These are phyloP conservation scores for Dacryopinax primogenitus DNA, from an alignment of 768 basidiomycete species.

Conservation along the genomic window DNA sequence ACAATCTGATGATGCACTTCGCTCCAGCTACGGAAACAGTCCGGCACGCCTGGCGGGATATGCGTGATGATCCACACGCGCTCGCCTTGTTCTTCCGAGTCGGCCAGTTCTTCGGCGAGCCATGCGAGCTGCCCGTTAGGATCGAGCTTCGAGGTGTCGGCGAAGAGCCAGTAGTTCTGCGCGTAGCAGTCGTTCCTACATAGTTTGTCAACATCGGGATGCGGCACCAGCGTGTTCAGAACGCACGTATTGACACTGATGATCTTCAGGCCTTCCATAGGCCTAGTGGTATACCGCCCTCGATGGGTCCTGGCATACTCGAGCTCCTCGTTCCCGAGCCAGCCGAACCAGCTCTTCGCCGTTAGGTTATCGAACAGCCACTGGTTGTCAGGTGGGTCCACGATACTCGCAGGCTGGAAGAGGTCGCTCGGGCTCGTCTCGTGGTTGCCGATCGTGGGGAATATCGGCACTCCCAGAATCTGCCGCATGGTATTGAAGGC, in stretches of 20 bases:
- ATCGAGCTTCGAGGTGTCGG: conserved; percentile 31
- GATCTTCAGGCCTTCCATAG: not conserved
- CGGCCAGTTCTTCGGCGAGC: conserved; percentile 41
- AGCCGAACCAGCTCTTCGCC: not conserved
- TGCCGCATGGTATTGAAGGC: not conserved
- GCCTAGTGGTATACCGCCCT: not conserved
- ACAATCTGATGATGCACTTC: conserved; percentile 39
- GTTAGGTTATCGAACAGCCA: not conserved
- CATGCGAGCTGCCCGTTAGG: conserved; percentile 50
- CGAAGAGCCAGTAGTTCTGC: conserved; percentile 9
- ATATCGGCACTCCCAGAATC: not conserved
- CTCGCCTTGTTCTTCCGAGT: conserved; percentile 46
- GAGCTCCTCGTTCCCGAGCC: not conserved
- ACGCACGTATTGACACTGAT: conserved; percentile 2
- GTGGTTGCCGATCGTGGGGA: not conserved
- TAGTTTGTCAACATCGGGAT: not conserved
- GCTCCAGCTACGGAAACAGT: conserved; percentile 38
- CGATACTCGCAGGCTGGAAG: not conserved
- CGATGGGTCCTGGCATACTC: not conserved
- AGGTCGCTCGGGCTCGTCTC: conserved; percentile 9
- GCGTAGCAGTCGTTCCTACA: conserved; percentile 8
- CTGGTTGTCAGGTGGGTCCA: not conserved
- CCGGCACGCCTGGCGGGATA: conserved; percentile 40
- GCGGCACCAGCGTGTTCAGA: not conserved
- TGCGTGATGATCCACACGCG: conserved; percentile 52